Evolutionary conservation across 331 rosid genomes (phyloP).

Genomic region (Quercus phellos): DNA sequence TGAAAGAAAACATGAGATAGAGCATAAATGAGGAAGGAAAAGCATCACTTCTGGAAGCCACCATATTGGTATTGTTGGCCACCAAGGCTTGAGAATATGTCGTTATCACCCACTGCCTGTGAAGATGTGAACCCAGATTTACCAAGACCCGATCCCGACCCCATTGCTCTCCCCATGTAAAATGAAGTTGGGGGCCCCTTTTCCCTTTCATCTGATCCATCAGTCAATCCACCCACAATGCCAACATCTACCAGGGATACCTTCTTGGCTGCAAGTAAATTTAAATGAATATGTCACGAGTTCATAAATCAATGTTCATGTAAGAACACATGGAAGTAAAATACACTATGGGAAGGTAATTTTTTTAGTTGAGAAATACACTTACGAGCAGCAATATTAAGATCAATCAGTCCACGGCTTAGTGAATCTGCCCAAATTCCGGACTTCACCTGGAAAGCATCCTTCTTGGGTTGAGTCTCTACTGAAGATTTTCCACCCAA

Average conservation of each 20-base stretch:
- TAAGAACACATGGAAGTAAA: not conserved
- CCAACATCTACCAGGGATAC: constrained; percentile 76
- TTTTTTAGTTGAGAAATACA: constrained; percentile 14
- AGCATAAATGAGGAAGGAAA: constrained; percentile 1
- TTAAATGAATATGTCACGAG: not conserved
- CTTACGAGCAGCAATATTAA: constrained; percentile 96
- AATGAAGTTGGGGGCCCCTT: constrained; percentile 63
- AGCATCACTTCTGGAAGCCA: constrained; percentile 72
- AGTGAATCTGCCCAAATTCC: constrained; percentile 98
- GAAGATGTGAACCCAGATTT: constrained; percentile 57
- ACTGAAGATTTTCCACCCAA: constrained; percentile 36
- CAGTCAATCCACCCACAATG: constrained; percentile 73
- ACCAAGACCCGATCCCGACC: constrained; percentile 86
- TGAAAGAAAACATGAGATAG: not conserved
- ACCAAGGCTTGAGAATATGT: constrained; percentile 57
- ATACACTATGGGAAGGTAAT: constrained; percentile 1
- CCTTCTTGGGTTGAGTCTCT: constrained; percentile 51
- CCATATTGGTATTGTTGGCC: constrained; percentile 66
- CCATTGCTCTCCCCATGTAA: constrained; percentile 96
- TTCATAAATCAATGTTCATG: not conserved
- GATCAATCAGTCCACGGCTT: constrained; percentile 97
- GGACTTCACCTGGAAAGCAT: constrained; percentile 77
- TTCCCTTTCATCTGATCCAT: constrained; percentile 71
- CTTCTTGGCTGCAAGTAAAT: constrained; percentile 72
- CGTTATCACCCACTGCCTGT: constrained; percentile 47